Evolutionary conservation across 2,329 filamentous ascomycete genomes (phyloP).

Genomic region (Fusarium compactum): DNA sequence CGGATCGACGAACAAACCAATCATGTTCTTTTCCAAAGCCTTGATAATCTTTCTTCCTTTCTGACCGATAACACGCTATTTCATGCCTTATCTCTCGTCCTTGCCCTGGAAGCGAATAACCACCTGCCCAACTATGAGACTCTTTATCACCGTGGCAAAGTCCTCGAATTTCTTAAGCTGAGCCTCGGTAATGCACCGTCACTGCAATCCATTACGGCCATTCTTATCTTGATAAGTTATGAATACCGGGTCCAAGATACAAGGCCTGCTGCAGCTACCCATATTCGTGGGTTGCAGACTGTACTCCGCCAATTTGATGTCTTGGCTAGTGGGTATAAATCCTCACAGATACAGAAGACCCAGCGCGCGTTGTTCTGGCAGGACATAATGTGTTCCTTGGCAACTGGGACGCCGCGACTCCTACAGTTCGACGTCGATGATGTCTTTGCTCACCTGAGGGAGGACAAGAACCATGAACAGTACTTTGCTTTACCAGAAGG

Average conservation of each 20-base stretch:
- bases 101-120: background rate
- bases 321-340: background rate
- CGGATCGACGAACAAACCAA: constrained; percentile 4
- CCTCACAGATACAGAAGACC: background rate
- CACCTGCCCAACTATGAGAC: constrained; percentile 5
- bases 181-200: accelerated
- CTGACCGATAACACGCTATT: background rate
- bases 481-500: background rate
- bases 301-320: background rate
- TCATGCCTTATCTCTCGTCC: constrained; percentile 9
- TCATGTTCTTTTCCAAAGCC: background rate
- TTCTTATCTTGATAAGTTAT: constrained; percentile 8
- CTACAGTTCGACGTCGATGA: background rate
- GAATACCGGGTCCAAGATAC: constrained; percentile 5
- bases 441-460: background rate
- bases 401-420: background rate
- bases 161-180: background rate
- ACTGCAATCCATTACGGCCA: background rate
- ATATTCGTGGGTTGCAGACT: constrained; percentile 3
- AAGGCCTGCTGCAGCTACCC: background rate
- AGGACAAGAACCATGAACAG: accelerated
- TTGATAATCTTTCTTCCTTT: background rate
- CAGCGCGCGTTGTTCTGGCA: constrained; percentile 17
- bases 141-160: background rate
- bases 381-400: constrained; percentile 11